Conservation (phyloP, 148 eudicot genomes). For the Rheum nobile region DNA sequence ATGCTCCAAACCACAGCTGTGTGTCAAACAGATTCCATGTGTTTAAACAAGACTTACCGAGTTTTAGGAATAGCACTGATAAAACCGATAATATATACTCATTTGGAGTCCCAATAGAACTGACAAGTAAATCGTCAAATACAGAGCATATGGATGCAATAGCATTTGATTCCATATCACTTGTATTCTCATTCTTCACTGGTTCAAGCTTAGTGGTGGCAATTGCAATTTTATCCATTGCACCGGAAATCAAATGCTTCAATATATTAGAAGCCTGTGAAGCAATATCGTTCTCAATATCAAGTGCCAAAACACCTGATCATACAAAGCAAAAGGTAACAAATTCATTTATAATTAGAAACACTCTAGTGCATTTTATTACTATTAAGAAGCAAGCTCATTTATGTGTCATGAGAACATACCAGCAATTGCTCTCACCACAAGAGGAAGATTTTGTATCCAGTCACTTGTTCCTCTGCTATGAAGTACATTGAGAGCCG, state of each 20-base stretch:
- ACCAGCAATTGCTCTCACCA: conserved; percentile 49
- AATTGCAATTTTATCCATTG: conserved; percentile 19
- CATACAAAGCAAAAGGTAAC: conserved; percentile 4
- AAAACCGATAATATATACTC: conserved; percentile 46
- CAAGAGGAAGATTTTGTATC: conserved; percentile 29
- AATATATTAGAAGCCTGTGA: conserved; percentile 41
- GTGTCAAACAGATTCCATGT: background rate
- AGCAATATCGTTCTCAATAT: conserved; percentile 38
- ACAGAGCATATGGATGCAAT: conserved; percentile 41
- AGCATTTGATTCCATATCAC: conserved; percentile 28
- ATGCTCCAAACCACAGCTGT: background rate
- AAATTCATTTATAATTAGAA: background rate
- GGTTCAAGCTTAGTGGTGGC: conserved; percentile 14
- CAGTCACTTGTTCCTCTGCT: conserved; percentile 30
- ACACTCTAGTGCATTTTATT: background rate
- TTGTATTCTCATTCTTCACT: conserved; percentile 18
- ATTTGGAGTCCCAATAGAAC: conserved; percentile 34
- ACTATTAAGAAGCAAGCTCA: background rate
- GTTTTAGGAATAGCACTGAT: conserved; percentile 59
- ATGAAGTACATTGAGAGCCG: conserved; percentile 39
- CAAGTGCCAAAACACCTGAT: conserved; percentile 48
- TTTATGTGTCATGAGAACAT: conserved; percentile 8
- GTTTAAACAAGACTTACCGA: conserved; percentile 39
- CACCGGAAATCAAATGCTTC: conserved; percentile 40
- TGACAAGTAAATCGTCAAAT: conserved; percentile 33